A percentile compares a stretch with the other conserved stretches of the same genome.
These are phyloP conservation scores for Aspergillus sp. DNA, from an alignment of 2,329 filamentous ascomycete genomes.

Conservation along the genomic window DNA sequence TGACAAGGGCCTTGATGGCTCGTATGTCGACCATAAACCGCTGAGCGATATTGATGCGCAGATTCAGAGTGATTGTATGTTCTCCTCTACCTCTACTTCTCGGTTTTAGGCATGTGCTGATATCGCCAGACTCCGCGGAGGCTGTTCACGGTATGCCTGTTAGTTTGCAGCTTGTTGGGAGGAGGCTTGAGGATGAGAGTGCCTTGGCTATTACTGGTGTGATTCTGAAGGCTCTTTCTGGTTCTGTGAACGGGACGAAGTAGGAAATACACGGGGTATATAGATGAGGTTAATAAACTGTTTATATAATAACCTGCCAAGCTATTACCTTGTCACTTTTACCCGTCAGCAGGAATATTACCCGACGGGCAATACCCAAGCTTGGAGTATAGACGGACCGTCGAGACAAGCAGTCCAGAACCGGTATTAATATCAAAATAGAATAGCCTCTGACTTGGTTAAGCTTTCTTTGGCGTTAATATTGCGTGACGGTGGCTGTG, in stretches of 20 bases:
- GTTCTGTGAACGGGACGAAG: neutral
- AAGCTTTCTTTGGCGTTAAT: no score
- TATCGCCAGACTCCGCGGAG: constrained; percentile 3
- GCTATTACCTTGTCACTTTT: no score
- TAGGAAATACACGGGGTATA: neutral
- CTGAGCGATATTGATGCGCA: constrained; percentile 13
- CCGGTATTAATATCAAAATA: no score
- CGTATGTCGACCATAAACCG: constrained; percentile 1
- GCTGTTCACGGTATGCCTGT: constrained; percentile 25
- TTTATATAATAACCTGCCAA: no score
- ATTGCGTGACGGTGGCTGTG: no score
- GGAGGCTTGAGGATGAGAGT: constrained; percentile 34
- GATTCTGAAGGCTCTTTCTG: constrained; percentile 30
- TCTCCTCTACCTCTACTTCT: neutral
- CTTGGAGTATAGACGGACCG: no score
- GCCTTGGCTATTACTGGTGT: constrained; percentile 39
- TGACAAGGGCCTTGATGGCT: constrained; percentile 11
- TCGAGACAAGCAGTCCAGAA: no score
- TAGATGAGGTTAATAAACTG: neutral
- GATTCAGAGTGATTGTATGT: constrained; percentile 15
- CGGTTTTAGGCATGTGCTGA: neutral
- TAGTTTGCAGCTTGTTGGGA: constrained; percentile 30
- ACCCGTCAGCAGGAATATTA: no score
- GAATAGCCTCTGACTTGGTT: no score
- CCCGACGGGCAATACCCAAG: no score